Conservation (phyloP, 1,139 yeast genomes). For the Candida neerlandica region DNA sequence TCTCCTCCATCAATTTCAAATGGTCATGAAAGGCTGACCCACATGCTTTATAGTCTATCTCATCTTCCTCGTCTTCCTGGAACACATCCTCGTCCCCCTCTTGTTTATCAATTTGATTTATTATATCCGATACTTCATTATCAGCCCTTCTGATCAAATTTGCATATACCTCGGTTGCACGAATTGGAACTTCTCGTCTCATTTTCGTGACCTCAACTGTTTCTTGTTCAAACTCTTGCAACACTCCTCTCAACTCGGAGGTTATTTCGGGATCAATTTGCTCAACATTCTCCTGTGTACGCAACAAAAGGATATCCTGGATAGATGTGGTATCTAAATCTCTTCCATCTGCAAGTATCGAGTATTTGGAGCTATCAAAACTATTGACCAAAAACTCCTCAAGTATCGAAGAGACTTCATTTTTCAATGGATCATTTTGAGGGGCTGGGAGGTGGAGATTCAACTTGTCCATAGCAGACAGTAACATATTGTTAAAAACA, state of each 20-base stretch:
- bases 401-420: conserved; percentile 45
- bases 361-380: conserved; percentile 54
- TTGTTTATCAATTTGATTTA: conserved; percentile 16
- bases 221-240: conserved; percentile 59
- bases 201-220: conserved; percentile 54
- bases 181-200: conserved; percentile 54
- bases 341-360: conserved; percentile 53
- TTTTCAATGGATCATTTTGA: conserved; percentile 47
- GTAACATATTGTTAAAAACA: conserved; percentile 46
- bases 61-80: conserved; percentile 19
- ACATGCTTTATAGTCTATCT: conserved; percentile 1
- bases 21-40: conserved; percentile 29
- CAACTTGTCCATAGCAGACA: conserved; percentile 43
- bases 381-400: conserved; percentile 48
- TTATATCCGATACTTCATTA: conserved; percentile 28
- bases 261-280: conserved; percentile 66
- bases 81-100: conserved; percentile 16
- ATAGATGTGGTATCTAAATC: conserved; percentile 20
- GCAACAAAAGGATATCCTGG: conserved; percentile 31
- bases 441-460: conserved; percentile 50
- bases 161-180: conserved; percentile 30
- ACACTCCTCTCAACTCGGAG: conserved; percentile 51
- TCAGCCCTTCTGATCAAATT: conserved; percentile 34
- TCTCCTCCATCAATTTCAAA: conserved; percentile 23
- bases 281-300: conserved; percentile 49